Conservation (phyloP, 2,329 filamentous ascomycete species). For the Penicillium olsonii region DNA sequence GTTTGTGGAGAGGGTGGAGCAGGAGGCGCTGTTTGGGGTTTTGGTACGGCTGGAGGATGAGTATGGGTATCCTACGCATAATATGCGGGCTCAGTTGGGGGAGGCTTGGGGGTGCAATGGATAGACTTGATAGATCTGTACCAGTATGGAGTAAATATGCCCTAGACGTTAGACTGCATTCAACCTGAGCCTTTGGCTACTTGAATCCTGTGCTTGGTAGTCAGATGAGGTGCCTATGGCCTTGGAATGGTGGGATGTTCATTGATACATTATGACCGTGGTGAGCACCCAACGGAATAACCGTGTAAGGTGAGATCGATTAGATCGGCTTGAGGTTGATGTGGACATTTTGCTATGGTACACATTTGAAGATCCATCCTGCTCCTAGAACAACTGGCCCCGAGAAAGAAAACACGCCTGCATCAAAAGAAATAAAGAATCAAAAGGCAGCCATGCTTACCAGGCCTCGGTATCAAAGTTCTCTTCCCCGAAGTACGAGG, state of each 20-base stretch:
- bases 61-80: constrained; percentile 19
- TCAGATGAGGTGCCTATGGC: no score
- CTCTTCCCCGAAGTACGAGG: constrained; percentile 95
- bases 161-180: no score
- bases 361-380: constrained; percentile 11
- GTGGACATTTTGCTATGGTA: constrained; percentile 12
- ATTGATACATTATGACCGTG: no score
- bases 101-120: constrained; percentile 18
- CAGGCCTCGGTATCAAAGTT: constrained; percentile 69
- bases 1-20: constrained; percentile 31
- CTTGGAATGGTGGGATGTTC: background rate
- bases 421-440: constrained; percentile 9
- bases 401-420: constrained; percentile 12
- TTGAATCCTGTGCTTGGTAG: no score
- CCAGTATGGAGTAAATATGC: no score
- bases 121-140: no score
- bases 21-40: constrained; percentile 28
- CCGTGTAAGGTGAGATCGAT: no score
- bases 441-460: constrained; percentile 13
- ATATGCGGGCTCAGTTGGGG: constrained; percentile 9
- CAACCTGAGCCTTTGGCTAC: no score
- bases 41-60: constrained; percentile 20
- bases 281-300: no score
- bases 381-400: constrained; percentile 5
- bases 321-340: constrained; percentile 1